Conservation (phyloP, 2,329 filamentous ascomycete genomes). For the Aureobasidium melanogenum region DNA sequence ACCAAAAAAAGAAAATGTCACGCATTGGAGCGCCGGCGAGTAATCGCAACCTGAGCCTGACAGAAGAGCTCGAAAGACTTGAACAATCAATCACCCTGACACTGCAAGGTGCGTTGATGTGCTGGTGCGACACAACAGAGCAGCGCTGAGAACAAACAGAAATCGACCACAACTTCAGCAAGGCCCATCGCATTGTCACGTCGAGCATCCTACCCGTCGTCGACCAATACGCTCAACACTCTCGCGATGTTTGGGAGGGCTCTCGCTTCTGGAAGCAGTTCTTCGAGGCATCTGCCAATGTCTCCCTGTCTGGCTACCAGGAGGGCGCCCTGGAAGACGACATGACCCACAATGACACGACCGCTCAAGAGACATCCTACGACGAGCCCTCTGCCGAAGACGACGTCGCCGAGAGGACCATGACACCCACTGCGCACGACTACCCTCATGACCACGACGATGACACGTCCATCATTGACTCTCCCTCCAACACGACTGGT, state of each 20-base stretch:
- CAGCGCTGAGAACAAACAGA: constrained; percentile 44
- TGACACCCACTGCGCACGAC: constrained; percentile 30
- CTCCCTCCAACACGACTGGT: constrained; percentile 37
- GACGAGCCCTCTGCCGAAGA: constrained; percentile 15
- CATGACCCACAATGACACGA: constrained; percentile 32
- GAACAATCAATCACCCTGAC: constrained; percentile 97
- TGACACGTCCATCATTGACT: constrained; percentile 58
- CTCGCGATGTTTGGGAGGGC: constrained; percentile 89
- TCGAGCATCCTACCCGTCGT: constrained; percentile 86
- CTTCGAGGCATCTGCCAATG: constrained; percentile 96
- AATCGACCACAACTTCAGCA: constrained; percentile 97
- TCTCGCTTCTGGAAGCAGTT: constrained; percentile 97
- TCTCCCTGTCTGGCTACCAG: constrained; percentile 90
- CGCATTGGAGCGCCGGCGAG: constrained; percentile 26
- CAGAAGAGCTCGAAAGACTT: constrained; percentile 89
- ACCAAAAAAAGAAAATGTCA: constrained; percentile 34
- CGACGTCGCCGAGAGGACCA: constrained; percentile 22
- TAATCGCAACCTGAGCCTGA: constrained; percentile 62
- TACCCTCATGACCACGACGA: constrained; percentile 25
- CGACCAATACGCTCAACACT: constrained; percentile 91
- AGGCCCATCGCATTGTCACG: constrained; percentile 91
- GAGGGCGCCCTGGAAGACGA: constrained; percentile 59
- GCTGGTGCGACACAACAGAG: neutral
- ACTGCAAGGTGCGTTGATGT: constrained; percentile 61
- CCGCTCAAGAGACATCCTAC: constrained; percentile 14